A percentile compares a stretch with the other conserved stretches of the same genome.
Conservation (phyloP, 805 yeast genomes). For the Sungouiozyma ichnusensis region DNA sequence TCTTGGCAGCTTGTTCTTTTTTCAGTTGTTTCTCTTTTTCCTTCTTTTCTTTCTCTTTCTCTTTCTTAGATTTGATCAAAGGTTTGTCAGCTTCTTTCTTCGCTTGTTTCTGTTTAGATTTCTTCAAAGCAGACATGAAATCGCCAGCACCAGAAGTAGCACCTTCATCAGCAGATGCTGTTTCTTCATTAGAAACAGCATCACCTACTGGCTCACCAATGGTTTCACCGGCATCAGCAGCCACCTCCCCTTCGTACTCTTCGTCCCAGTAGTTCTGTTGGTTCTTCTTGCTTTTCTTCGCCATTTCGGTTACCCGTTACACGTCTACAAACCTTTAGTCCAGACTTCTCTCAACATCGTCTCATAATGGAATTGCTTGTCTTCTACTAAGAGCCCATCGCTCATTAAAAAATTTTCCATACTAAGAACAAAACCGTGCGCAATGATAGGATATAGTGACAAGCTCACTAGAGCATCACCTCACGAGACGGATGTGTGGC, state of each 20-base stretch:
- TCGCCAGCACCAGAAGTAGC: slow-evolving; percentile 47
- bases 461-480: no score
- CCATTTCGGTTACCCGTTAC: no score
- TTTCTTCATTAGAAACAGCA: slow-evolving; percentile 11
- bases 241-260: slow-evolving; percentile 40
- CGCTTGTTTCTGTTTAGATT: slow-evolving; percentile 65
- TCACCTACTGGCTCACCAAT: slow-evolving; percentile 4
- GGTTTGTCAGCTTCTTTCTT: slow-evolving; percentile 53
- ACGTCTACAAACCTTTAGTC: no score
- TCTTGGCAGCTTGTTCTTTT: slow-evolving; percentile 80
- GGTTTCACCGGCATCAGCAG: slow-evolving; percentile 33
- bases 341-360: no score
- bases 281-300: slow-evolving; percentile 50
- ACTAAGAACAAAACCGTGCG: background rate
- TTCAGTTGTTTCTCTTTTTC: slow-evolving; percentile 83
- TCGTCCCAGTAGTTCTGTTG: slow-evolving; percentile 79
- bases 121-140: slow-evolving; percentile 74
- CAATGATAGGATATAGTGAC: no score
- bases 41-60: slow-evolving; percentile 89
- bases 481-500: no score
- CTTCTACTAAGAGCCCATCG: background rate
- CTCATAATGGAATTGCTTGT: no score
- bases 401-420: background rate
- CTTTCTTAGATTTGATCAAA: slow-evolving; percentile 80
- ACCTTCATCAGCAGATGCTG: slow-evolving; percentile 25